Base-by-base conservation (phyloP, 306 rosid genomes). In the Cotoneaster glaucophyllus region DNA sequence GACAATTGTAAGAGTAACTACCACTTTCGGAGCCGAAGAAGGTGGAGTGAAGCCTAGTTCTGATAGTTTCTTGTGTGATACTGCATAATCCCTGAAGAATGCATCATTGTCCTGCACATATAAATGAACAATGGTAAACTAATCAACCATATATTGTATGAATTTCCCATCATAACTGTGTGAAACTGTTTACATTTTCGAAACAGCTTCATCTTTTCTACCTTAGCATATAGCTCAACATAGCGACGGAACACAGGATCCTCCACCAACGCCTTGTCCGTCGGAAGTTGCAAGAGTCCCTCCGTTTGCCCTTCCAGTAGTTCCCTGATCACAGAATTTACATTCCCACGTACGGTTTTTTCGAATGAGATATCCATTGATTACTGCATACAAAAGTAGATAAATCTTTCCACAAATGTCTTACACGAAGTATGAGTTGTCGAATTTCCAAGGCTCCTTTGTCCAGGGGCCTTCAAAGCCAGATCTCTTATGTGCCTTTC, bases 381-480 rank as follows among this genome's bases (percentile, higher is more conserved):
- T 41, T 25, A 4, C 17, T 25, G 0, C 52, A 68, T 45, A 62
- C 39, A 45, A 21, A 22, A 12, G 11, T 29, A 32, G 41, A 11
- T 13, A 37, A 34, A 12, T 6, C 24, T 2, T 32, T 6, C 39
- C 70, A 17, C 43, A 28, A 14, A 18, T 31, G 64, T 74, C 92
- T 91, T 83, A 94, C 98, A 80, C 82, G 67, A 87, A 94, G 77
- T 91, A 94, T 28, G 97, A 93, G 78, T 94, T 91, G 77, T 94
- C 96, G 64, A 94, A 94, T 87, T 91, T 91, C 62, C 70, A 54
- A 67, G 87, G 85, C 12, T 85, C 83, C 79, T 81, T 85, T 79
- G 97, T 95, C 99, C 99, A 89, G 64, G 84, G 85, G 21, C 96
- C 95, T 48, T 92, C 87, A 83, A 95, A 95, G 78, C 77, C 82